These are phyloP conservation scores for Dentipellis sp. DNA, from an alignment of 768 basidiomycete species.

Conservation along the genomic window DNA sequence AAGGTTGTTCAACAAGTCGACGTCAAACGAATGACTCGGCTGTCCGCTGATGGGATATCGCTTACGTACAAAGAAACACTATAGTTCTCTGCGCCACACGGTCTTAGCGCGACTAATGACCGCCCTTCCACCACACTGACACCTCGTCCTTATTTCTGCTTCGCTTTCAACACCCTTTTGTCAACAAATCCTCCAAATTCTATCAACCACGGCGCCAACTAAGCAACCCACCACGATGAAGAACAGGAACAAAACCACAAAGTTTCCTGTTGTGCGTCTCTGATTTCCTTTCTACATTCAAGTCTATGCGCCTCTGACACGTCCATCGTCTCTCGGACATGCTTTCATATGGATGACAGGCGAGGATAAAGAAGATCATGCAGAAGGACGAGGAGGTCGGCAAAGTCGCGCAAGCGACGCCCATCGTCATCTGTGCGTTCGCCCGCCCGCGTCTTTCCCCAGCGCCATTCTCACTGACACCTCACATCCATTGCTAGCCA, in stretches of 20 bases:
- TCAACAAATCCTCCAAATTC: too few species aligned
- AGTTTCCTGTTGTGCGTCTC: slow-evolving; percentile 77
- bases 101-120: too few species aligned
- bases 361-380: slow-evolving; percentile 99
- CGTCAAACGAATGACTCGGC: too few species aligned
- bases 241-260: slow-evolving; percentile 86
- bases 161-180: too few species aligned
- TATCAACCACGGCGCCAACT: not conserved
- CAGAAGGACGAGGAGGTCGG: slow-evolving; percentile 99
- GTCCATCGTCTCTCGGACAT: not conserved
- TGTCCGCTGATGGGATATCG: too few species aligned
- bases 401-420: slow-evolving; percentile 94
- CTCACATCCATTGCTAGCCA: slow-evolving; percentile 43
- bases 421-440: slow-evolving; percentile 87
- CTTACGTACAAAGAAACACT: too few species aligned
- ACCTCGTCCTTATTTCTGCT: too few species aligned
- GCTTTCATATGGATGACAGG: slow-evolving; percentile 35
- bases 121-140: too few species aligned
- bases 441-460: not conserved
- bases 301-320: not conserved
- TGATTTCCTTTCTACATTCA: not conserved
- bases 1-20: too few species aligned
- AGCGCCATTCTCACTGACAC: not conserved
- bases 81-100: too few species aligned
- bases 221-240: slow-evolving; percentile 41